Evolutionary conservation across 1,139 yeast species (phyloP).

Genomic region (Spencermartinsiella ligniputridi): DNA sequence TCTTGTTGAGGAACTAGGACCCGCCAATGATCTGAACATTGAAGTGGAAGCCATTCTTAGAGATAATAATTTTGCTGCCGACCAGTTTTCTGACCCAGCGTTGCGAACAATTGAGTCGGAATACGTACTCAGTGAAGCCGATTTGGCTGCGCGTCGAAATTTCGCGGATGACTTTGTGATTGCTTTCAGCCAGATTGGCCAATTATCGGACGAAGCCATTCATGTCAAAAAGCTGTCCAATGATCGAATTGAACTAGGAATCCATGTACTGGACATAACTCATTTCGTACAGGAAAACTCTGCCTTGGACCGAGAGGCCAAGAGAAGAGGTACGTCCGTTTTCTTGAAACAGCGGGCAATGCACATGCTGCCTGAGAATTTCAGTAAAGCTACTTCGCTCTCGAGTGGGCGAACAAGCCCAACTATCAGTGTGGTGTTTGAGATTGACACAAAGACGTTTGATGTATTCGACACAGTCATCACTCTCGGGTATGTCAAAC

Average conservation of each 20-base stretch:
- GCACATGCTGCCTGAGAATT: constrained; percentile 63
- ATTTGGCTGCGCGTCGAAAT: constrained; percentile 44
- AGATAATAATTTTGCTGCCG: constrained; percentile 87
- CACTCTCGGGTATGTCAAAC: constrained; percentile 67
- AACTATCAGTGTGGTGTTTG: constrained; percentile 77
- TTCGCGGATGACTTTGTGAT: constrained; percentile 61
- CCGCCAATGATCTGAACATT: constrained; percentile 67
- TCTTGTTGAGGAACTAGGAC: constrained; percentile 79
- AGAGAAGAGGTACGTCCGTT: constrained; percentile 86
- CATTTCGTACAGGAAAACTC: constrained; percentile 69
- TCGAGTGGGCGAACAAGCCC: constrained; percentile 57
- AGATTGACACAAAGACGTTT: constrained; percentile 66
- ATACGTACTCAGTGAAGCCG: constrained; percentile 34
- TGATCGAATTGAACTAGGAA: constrained; percentile 64
- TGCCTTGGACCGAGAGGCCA: constrained; percentile 78
- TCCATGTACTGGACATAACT: constrained; percentile 79
- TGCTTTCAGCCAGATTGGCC: constrained; percentile 60
- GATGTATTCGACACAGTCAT: constrained; percentile 76
- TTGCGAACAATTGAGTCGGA: constrained; percentile 34
- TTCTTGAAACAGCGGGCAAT: constrained; percentile 76
- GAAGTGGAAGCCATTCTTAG: constrained; percentile 88
- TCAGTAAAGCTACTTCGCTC: constrained; percentile 60
- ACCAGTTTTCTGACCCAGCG: constrained; percentile 59
- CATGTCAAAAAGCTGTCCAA: constrained; percentile 61
- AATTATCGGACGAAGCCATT: constrained; percentile 68